These are phyloP conservation scores for Pleurozium schreberi DNA, from an alignment of 225 moss, liverwort and hornwort species.

Conservation along the genomic window DNA sequence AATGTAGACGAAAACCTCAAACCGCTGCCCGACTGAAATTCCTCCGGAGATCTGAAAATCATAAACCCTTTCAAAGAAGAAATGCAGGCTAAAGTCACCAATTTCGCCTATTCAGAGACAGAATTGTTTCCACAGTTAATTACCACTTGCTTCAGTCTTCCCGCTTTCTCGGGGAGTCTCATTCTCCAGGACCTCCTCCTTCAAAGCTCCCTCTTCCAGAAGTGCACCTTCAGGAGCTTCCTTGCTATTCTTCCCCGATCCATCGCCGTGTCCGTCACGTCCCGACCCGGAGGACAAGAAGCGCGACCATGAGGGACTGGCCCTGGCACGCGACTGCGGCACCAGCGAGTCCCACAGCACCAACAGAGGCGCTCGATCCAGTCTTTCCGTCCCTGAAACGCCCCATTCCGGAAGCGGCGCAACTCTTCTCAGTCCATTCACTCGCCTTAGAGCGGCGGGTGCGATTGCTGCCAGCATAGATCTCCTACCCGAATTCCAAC, in stretches of 20 bases:
- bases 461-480: constrained; percentile 65
- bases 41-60: neutral
- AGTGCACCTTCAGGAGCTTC: neutral
- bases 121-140: neutral
- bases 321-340: constrained; percentile 26
- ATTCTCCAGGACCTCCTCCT: constrained; percentile 15
- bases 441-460: constrained; percentile 56
- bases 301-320: constrained; percentile 28
- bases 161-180: constrained; percentile 4
- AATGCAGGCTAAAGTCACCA: neutral
- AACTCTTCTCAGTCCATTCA: constrained; percentile 45
- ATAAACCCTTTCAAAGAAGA: neutral
- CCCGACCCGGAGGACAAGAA: constrained; percentile 31
- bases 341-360: constrained; percentile 46
- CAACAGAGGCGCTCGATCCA: constrained; percentile 20
- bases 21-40: neutral
- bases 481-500: neutral
- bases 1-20: neutral
- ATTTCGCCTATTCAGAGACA: neutral
- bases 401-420: constrained; percentile 32
- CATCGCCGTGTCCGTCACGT: constrained; percentile 21
- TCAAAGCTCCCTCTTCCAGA: constrained; percentile 8
- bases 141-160: constrained; percentile 18
- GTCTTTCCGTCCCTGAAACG: neutral
- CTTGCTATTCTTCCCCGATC: constrained; percentile 22